Base-by-base conservation (phyloP, 2,329 filamentous ascomycete genomes). In the Colletotrichum lupini region DNA sequence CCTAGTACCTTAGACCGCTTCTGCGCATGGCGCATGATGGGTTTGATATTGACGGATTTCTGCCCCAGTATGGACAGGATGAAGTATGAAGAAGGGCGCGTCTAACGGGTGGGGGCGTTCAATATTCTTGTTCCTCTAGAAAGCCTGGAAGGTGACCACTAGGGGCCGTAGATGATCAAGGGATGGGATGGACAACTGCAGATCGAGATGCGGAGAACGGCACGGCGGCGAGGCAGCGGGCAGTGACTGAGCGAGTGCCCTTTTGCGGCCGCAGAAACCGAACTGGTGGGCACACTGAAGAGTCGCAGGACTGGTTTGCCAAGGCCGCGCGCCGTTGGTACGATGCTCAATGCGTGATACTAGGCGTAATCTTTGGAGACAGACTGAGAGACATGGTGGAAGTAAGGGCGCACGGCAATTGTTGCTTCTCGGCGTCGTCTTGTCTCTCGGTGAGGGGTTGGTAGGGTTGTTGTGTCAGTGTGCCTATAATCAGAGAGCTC, bases 251-350 rank as follows among this genome's bases (percentile, higher is more conserved):
- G 55, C 8, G 19, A 32, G 26, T 24, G 46, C 42, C 14, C 53
- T 46, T 30, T 59, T 37, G 30, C 37, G 32, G 46, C 46, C 56
- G 16, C 12, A 53, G 60, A 53, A 32, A 35, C 46, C 42, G 57
- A 42, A 16, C 37, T 42, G 37, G 37, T 42, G 37, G 37, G 16
- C 14, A 64, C 37, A 26, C 46, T 42, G 24, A 24, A n/a, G 5
- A 46, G 26, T 9, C 14, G 67, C 9, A 26, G 32, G 14, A 35
- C 28, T 24, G n/a, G n/a, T 56, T 35, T 68, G 57, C 49, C 57
- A 65, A 62, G 68, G 61, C 57, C 16, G 42, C 42, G 68, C 68
- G 64, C 64, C 64, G 57, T 58, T 56, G 56, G 35, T 49, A 49
- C 42, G 42, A 19, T 49, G 42, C 3, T 63, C 62, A 49, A 56